Evolutionary conservation across 495 filamentous ascomycete genomes (phyloP).

Genomic region (Friedmanniomyces simplex): DNA sequence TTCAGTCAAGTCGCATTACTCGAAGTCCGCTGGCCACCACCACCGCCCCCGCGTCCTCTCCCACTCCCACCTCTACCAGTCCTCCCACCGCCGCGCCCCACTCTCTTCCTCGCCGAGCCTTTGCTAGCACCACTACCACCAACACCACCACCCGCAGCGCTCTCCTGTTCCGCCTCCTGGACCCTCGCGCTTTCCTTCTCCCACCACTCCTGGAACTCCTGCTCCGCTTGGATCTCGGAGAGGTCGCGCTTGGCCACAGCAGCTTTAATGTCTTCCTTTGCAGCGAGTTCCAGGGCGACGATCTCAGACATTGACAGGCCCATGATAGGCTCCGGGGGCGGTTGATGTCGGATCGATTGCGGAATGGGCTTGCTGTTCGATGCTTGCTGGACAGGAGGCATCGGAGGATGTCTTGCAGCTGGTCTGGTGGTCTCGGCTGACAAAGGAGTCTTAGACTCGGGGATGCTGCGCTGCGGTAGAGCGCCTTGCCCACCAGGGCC

Average conservation of each 20-base stretch:
- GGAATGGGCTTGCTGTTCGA: slow-evolving; percentile 22
- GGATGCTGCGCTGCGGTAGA: slow-evolving; percentile 18
- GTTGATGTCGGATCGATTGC: slow-evolving; percentile 39
- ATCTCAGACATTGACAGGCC: slow-evolving; percentile 79
- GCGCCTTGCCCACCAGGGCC: slow-evolving; percentile 19
- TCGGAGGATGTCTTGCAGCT: background rate
- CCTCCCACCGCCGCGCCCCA: background rate
- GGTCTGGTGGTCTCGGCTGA: background rate
- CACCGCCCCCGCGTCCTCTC: background rate
- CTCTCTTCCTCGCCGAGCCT: background rate
- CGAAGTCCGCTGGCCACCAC: background rate
- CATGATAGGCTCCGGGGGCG: slow-evolving; percentile 43
- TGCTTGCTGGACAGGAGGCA: slow-evolving; percentile 5
- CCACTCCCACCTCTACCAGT: slow-evolving; percentile 1
- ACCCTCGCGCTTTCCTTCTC: slow-evolving; percentile 73
- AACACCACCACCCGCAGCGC: background rate
- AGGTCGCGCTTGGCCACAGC: slow-evolving; percentile 68
- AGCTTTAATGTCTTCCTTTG: slow-evolving; percentile 73
- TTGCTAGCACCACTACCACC: background rate
- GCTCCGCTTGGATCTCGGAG: slow-evolving; percentile 89
- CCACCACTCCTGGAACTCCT: slow-evolving; percentile 98
- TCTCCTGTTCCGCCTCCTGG: slow-evolving; percentile 24
- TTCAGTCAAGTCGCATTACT: background rate
- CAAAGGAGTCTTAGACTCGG: background rate
- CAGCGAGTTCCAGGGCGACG: slow-evolving; percentile 70